Base-by-base conservation (phyloP, 108 stramenopile species). In the Fragilaria crotonensis region DNA sequence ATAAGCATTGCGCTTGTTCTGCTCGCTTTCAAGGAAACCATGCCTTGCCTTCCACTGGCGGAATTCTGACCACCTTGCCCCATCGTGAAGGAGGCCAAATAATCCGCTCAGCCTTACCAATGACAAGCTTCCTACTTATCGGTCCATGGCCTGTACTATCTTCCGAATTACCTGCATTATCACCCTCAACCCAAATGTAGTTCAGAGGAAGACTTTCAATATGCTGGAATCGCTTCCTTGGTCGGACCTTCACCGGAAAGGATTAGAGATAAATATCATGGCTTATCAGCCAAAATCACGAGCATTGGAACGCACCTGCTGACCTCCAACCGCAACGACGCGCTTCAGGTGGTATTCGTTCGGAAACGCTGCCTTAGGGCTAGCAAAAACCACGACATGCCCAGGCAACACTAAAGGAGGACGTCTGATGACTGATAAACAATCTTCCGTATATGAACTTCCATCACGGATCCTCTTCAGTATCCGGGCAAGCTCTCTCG, bases 41-140 rank as follows among this genome's bases (percentile, higher is more conserved):
- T 2, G 51, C 51, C 28, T 28, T 25, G 3, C 51, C 51, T 2
- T n/a, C n/a, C 1, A 5, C n/a, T 1, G 51, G 51, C n/a, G 23
- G 23, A 26, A 18, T 53, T 21, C 56, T 56, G 18, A 56, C 63
- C 18, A 82, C 54, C 28, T 59, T 58, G 5, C 80, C 77, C 64
- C 80, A 71, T 47, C 87, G 64, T 9, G 76, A 80, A 5, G 87
- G 87, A 18, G 87, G 87, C 87, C 87, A 89, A 2, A 89, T 65
- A 29, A 80, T 55, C 36, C 80, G 72, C 48, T 85, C 87, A 17
- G 82, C 87, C 36, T 80, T 54, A 9, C 87, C 87, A 19, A 83
- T 70, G n/a, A 89, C 54, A 30, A 78, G 48, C 31, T 85, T 83
- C 50, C 85, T 85, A 65, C 73, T 70, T 26, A 89, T 56, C 7